Conservation (phyloP, 345 rosid species). For the Alliaria petiolata region DNA sequence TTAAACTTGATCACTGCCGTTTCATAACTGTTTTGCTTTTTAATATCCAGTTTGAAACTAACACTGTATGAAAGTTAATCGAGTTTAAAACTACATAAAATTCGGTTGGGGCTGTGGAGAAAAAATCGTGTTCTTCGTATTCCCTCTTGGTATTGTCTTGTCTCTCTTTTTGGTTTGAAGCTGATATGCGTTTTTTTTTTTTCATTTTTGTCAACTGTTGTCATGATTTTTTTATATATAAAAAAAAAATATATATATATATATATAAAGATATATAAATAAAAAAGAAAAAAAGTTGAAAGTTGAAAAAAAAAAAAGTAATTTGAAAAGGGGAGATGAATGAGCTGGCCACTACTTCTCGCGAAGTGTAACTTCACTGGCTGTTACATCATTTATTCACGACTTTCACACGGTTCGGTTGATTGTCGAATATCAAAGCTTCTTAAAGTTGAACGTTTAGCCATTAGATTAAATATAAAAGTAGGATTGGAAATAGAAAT, state of each 20-base stretch:
- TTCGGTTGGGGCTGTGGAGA: not conserved
- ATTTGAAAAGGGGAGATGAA: constrained; percentile 10
- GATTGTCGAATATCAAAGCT: constrained; percentile 10
- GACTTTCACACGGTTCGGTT: constrained; percentile 25
- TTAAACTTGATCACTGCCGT: not conserved
- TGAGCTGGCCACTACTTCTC: constrained; percentile 33
- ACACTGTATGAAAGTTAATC: too few species aligned
- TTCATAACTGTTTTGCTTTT: constrained; percentile 1
- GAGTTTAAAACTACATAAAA: too few species aligned
- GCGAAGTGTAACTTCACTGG: constrained; percentile 31
- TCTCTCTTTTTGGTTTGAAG: not conserved
- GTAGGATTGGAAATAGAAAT: not conserved
- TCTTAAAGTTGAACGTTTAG: not conserved
- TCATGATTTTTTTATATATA: too few species aligned
- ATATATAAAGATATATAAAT: not conserved
- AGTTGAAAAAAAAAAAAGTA: constrained; percentile 24
- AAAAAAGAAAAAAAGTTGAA: constrained; percentile 16
- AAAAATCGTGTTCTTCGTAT: not conserved
- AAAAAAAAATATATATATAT: too few species aligned
- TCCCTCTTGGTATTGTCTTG: not conserved
- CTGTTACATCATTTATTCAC: constrained; percentile 31
- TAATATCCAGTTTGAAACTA: not conserved
- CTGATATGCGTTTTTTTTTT: not conserved
- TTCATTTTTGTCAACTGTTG: not conserved
- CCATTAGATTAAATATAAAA: not conserved